Conservation (phyloP, 192 early-diverging fungal species). For the Spizellomyces sp. region DNA sequence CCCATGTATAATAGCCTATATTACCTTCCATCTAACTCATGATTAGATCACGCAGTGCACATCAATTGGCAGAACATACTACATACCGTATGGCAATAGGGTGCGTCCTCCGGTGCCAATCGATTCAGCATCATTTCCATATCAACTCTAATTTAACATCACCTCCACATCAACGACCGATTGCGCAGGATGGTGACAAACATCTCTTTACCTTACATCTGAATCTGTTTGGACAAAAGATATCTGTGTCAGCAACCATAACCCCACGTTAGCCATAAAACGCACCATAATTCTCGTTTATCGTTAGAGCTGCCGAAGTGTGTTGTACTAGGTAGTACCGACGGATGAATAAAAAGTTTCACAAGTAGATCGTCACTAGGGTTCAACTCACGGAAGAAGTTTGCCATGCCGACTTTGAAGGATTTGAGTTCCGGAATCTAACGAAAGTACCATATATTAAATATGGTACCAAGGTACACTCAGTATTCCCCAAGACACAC, state of each 20-base stretch:
- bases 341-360: not conserved
- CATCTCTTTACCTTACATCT: slow-evolving; percentile 7
- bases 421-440: slow-evolving; percentile 66
- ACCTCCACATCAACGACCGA: not conserved
- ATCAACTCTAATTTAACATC: slow-evolving; percentile 68
- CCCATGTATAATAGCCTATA: slow-evolving; percentile 5
- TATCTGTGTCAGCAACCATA: too few relatives aligned
- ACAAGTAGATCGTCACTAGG: too few relatives aligned
- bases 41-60: not conserved
- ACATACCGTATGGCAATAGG: slow-evolving; percentile 71
- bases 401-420: slow-evolving; percentile 78
- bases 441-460: too few relatives aligned
- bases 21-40: not conserved
- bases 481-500: too few relatives aligned
- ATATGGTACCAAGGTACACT: too few relatives aligned
- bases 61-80: not conserved
- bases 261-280: too few relatives aligned
- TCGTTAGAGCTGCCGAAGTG: slow-evolving; percentile 83
- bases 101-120: slow-evolving; percentile 76
- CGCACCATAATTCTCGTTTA: slow-evolving; percentile 87
- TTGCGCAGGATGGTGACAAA: not conserved
- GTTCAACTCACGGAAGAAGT: slow-evolving; percentile 68
- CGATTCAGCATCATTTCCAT: slow-evolving; percentile 86
- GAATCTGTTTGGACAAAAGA: not conserved
- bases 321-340: slow-evolving; percentile 65